Evolutionary conservation across 2,329 filamentous ascomycete genomes (phyloP).

Genomic region (Pseudogymnoascus sp.): DNA sequence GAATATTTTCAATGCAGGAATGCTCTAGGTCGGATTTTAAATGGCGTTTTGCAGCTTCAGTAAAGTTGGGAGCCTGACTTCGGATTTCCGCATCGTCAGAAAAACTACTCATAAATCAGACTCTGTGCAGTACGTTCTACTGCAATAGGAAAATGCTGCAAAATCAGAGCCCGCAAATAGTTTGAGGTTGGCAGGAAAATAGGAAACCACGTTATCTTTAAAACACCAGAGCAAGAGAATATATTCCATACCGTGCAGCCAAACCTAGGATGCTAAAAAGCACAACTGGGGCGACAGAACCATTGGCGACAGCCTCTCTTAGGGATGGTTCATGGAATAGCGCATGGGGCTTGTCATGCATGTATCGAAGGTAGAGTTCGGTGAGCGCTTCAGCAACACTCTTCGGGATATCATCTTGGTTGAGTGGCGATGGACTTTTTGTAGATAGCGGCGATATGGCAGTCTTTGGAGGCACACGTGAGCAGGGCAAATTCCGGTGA

Average conservation of each 20-base stretch:
- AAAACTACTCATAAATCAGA: conserved; percentile 9
- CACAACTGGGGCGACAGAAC: background rate
- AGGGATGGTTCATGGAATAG: conserved; percentile 22
- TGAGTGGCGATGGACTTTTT: background rate
- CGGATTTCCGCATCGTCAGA: conserved; percentile 10
- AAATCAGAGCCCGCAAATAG: background rate
- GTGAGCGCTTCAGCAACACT: conserved; percentile 12
- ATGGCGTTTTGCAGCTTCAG: conserved; percentile 17
- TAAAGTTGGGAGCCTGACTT: conserved; percentile 8
- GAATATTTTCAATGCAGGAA: conserved; percentile 26
- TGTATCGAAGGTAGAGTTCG: conserved; percentile 24
- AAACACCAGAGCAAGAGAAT: background rate
- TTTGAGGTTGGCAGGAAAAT: background rate
- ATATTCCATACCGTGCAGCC: background rate
- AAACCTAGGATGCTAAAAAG: background rate
- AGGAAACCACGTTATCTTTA: background rate
- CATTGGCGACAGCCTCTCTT: conserved; percentile 2
- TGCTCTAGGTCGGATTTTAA: conserved; percentile 20
- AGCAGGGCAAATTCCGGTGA: background rate
- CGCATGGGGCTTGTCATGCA: conserved; percentile 24
- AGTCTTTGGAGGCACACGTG: background rate
- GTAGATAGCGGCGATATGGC: background rate
- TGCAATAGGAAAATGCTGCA: background rate
- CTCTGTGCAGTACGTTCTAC: conserved; percentile 5
- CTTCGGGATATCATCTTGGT: background rate